Base-by-base conservation (phyloP, 805 yeast genomes). In the Candida yuanshanica region DNA sequence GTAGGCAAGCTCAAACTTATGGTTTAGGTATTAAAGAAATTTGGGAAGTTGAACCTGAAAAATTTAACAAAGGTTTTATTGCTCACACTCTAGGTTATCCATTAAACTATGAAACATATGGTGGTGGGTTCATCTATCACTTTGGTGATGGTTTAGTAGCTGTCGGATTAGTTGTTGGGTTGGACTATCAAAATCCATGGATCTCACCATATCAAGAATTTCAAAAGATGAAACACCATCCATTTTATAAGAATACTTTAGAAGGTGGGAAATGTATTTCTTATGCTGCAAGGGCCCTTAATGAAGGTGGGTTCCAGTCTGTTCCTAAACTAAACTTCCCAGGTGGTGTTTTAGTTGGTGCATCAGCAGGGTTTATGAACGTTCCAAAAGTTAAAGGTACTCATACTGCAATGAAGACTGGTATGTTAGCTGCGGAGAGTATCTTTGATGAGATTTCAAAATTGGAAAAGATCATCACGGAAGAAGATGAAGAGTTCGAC, bases 371-470 rank as follows among this genome's bases (percentile, higher is more conserved):
- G 1, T 91, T 93, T 62, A 76, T 93, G 78, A 93, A 93, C 59
- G 98, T 93, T 34, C 97, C 99, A 39, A 93, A 91, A 63, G 86
- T 93, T 56, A 93, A 93, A 66, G 99, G 99, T 13, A 82, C 97
- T 0, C 99, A 93, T 62, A 91, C 96, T 1, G 98, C 99, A 1
- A 87, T 93, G 79, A 93, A 93, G 63, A 74, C 93, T 9, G 99
- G 98, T 24, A 81, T 93, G 74, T 63, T 93, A 22, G 99, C 99
- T 2, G 99, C 98, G 2, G 97, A 93, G 55, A 60, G 74, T 18
- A 83, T 89, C 33, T 88, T 70, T 54, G 68, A 70, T 36, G 72
- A 66, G 8, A 64, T 83, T 38, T 69, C 75, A 2, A 62, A 65
- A 16, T 63, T 74, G 37, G 63, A 63, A 31, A 65, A 65, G 40